These are phyloP conservation scores for Eimeria falciformis DNA, from an alignment of 169 alveolate species.

Conservation along the genomic window DNA sequence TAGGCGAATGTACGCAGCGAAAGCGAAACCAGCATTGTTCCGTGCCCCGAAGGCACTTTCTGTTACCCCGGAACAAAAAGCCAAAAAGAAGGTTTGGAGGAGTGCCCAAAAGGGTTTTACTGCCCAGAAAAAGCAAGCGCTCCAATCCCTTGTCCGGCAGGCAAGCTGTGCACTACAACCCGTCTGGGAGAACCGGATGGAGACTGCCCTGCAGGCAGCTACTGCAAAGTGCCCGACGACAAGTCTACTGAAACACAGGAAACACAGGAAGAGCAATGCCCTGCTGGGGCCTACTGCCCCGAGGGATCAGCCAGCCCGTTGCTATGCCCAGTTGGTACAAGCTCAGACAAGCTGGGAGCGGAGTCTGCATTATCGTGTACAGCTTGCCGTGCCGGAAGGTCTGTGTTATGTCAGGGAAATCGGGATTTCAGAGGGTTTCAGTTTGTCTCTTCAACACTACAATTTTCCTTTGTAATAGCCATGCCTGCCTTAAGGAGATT, in stretches of 20 bases:
- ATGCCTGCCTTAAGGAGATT: no score
- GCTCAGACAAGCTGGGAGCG: slow-evolving; percentile 27
- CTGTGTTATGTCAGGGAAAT: not conserved
- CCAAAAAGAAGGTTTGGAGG: not conserved
- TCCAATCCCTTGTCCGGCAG: slow-evolving; percentile 86
- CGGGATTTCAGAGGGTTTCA: no score
- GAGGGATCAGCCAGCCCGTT: slow-evolving; percentile 60
- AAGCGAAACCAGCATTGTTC: not conserved
- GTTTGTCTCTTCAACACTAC: no score
- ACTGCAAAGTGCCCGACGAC: slow-evolving; percentile 80
- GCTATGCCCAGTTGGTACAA: slow-evolving; percentile 67
- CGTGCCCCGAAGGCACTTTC: slow-evolving; percentile 40
- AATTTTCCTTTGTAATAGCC: no score
- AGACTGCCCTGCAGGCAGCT: slow-evolving; percentile 79
- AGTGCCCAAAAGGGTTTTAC: slow-evolving; percentile 82
- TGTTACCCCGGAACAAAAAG: slow-evolving; percentile 35
- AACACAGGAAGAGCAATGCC: slow-evolving; percentile 77
- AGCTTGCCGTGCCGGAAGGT: slow-evolving; percentile 58
- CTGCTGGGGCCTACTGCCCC: slow-evolving; percentile 83
- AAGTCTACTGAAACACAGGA: not conserved
- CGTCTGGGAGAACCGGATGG: slow-evolving; percentile 52
- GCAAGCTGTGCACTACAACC: slow-evolving; percentile 64
- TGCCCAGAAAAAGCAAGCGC: slow-evolving; percentile 79
- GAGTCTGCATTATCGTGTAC: not conserved
- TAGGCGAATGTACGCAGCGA: not conserved